Evolutionary conservation across 176 grass and related monocot genomes (phyloP).

Genomic region (Cocos nucifera): DNA sequence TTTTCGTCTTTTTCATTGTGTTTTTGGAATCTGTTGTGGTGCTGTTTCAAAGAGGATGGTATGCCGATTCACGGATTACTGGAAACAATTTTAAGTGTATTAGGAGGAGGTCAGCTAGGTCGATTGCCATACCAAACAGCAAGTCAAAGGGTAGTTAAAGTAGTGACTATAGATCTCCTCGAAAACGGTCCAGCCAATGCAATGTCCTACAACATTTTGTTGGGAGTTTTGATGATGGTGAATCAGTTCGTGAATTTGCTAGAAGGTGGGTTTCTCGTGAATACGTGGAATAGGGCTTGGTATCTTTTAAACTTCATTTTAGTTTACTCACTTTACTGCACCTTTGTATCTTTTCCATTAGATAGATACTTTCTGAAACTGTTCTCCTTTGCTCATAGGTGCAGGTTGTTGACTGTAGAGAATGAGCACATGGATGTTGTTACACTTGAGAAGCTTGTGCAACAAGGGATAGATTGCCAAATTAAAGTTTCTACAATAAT

Average conservation of each 20-base stretch:
- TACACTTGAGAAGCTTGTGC: conserved; percentile 65
- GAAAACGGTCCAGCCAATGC: conserved; percentile 49
- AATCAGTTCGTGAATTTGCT: conserved; percentile 45
- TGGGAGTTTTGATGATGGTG: conserved; percentile 55
- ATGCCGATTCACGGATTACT: conserved; percentile 31
- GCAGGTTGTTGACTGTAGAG: conserved; percentile 73
- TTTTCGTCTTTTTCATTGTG: too few species aligned
- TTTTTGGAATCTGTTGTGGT: conserved; percentile 1
- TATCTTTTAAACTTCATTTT: too few species aligned
- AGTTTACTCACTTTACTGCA: too few species aligned
- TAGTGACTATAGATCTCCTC: conserved; percentile 52
- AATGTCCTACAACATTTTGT: conserved; percentile 61
- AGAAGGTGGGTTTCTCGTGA: conserved; percentile 32
- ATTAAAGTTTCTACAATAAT: conserved; percentile 77
- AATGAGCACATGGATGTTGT: conserved; percentile 81
- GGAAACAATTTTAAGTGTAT: conserved; percentile 56
- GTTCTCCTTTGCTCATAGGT: conserved; percentile 20
- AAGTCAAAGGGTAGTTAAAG: conserved; percentile 56
- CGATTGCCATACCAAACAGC: conserved; percentile 82
- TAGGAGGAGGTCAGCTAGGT: conserved; percentile 67
- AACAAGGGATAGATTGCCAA: conserved; percentile 73
- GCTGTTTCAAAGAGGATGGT: conserved; percentile 17
- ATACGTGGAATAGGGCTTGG: too few species aligned
- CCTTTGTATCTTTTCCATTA: too few species aligned
- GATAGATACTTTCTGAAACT: too few species aligned